Base-by-base conservation (phyloP, 2,329 filamentous ascomycete species). In the Exophiala phaeomuriformis region DNA sequence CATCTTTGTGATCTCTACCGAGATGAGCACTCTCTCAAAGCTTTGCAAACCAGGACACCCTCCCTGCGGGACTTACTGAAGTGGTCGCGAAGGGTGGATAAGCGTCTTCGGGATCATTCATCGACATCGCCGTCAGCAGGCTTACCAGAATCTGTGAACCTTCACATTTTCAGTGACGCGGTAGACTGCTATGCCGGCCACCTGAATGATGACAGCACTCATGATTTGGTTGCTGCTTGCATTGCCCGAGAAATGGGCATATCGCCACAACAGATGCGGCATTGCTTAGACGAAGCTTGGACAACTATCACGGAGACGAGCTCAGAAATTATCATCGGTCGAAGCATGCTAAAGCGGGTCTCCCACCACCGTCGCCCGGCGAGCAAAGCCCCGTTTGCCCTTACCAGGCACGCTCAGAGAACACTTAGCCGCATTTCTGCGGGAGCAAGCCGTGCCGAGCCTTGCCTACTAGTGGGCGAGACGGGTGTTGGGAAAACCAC, bases 401-500 rank as follows among this genome's bases (percentile, higher is more conserved):
- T 86, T 35, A 97, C 93, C 19, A 84, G 82, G 27, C 88, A 95
- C 60, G 91, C 91, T 0, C 82, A 88, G 60, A 82, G 85, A 57
- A 76, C 95, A 8, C 79, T 98, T 47, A 94, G 98, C 67, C 88
- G 94, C 67, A 86, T 97, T 51, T 83, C 88, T 1, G 84, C 88
- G 36, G 86, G 90, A 1, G 82, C 96, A 4, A 83, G 86, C 57
- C 81, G 90, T 64, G 80, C 82, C n/a, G 93, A 99, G 65, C 90
- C 94, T 3, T 81, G 95, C 1, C 74, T 99, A 12, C 81, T 99
- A 30, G 93, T 99, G n/a, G 93, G 93, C 66, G 93, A 99, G 73
- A 99, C 93, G 5, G 93, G 93, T 74, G 96, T 95, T 47, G 93
- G 93, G 64, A 99, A 99, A 72, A 99, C 93, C 0, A 95, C 93